A percentile compares a stretch with the other conserved stretches of the same genome.
These are phyloP conservation scores for Ustilago cynodontis DNA, from an alignment of 1,284 basidiomycete species.

Conservation along the genomic window DNA sequence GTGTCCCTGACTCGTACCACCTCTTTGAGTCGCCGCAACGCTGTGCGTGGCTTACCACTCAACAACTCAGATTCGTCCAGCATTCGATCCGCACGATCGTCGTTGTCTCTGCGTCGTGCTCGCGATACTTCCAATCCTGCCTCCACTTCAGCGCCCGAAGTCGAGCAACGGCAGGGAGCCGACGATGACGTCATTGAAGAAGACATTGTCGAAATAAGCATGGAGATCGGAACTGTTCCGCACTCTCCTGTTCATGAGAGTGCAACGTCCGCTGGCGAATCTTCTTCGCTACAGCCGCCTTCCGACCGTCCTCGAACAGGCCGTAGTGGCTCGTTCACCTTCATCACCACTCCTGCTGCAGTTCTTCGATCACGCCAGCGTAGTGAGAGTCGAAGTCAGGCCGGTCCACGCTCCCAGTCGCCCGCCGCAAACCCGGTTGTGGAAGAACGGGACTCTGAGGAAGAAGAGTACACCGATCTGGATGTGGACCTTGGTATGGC, in stretches of 20 bases:
- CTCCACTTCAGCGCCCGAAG: not conserved
- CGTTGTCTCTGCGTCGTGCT: slow-evolving; percentile 18
- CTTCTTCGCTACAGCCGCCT: slow-evolving; percentile 12
- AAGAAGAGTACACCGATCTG: slow-evolving; percentile 40
- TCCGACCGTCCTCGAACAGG: slow-evolving; percentile 17
- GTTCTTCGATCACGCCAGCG: slow-evolving; percentile 34
- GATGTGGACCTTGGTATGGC: slow-evolving; percentile 43
- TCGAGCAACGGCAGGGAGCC: not conserved
- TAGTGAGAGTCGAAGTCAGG: slow-evolving; percentile 28
- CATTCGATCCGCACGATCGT: slow-evolving; percentile 36
- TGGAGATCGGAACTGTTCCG: slow-evolving; percentile 26
- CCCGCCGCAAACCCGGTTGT: not conserved
- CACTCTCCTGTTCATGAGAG: slow-evolving; percentile 3
- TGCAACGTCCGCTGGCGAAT: not conserved
- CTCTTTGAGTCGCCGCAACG: slow-evolving; percentile 38
- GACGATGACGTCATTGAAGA: slow-evolving; percentile 21
- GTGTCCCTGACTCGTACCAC: slow-evolving; percentile 37
- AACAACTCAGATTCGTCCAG: slow-evolving; percentile 29
- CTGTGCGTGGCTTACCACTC: slow-evolving; percentile 31
- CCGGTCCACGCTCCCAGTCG: slow-evolving; percentile 10
- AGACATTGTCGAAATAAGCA: slow-evolving; percentile 30
- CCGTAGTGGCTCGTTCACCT: slow-evolving; percentile 42
- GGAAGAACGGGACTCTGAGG: slow-evolving; percentile 24
- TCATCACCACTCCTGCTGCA: slow-evolving; percentile 41
- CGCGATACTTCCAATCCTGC: not conserved